phyloP scores from a whole-genome alignment of 805 yeast genomes.

The Wickerhamomyces silvicola region DNA sequence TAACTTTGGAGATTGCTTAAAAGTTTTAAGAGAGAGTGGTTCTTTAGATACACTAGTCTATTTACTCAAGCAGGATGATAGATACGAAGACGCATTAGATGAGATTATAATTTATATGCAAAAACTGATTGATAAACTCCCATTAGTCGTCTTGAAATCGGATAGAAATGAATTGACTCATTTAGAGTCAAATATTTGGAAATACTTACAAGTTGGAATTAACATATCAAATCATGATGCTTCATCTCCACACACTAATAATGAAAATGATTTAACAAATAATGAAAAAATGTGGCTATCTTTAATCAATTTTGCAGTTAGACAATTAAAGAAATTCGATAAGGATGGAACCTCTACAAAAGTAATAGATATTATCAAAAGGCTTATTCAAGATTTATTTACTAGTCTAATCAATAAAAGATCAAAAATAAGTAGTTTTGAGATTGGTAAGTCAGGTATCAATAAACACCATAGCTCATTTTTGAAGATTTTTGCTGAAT shows the following conservation, averaged over 20 bases:
- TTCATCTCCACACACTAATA: constrained; percentile 3
- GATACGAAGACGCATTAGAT: constrained; percentile 19
- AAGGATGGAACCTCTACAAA: constrained; percentile 7
- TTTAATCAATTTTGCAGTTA: constrained; percentile 33
- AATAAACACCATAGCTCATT: constrained; percentile 33
- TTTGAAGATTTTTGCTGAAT: constrained; percentile 45
- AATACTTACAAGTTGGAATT: constrained; percentile 28
- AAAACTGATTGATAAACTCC: constrained; percentile 11
- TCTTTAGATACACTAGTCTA: constrained; percentile 21
- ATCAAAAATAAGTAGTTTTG: constrained; percentile 18
- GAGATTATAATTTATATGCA: constrained; percentile 11
- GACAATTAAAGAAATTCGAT: constrained; percentile 25
- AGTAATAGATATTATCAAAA: constrained; percentile 29
- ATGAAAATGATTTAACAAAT: constrained; percentile 14
- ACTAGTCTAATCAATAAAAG: constrained; percentile 31
- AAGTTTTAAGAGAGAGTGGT: constrained; percentile 14
- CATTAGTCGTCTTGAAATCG: constrained; percentile 3
- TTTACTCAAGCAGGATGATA: constrained; percentile 8
- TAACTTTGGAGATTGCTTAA: constrained; percentile 17
- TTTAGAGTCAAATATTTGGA: constrained; percentile 29
- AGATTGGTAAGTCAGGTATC: constrained; percentile 10
- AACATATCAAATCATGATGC: constrained; percentile 23
- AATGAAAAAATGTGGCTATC: constrained; percentile 34
- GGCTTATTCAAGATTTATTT: constrained; percentile 36
- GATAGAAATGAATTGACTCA: constrained; percentile 9